Base-by-base conservation (phyloP, 768 basidiomycete species). In the Peribolospora kevripleyi region DNA sequence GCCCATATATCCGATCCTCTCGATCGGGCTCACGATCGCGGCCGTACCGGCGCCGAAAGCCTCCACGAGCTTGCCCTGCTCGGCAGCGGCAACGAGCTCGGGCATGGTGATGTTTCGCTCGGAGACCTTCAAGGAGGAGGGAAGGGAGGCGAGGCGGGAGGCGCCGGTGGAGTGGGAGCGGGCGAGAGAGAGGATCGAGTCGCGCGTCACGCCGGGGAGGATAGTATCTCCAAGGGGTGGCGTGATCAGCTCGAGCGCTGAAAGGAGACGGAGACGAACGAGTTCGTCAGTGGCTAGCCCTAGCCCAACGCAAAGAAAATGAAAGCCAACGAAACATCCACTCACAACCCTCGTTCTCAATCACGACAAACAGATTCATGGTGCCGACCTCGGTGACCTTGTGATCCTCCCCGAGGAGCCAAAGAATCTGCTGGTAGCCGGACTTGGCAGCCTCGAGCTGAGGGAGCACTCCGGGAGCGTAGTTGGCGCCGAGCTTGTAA, bases 181-280 rank as follows among this genome's bases (percentile, higher is more conserved):
- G 4, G 77, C 75, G 48, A 95, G 78, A 0, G 72, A 62, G 45
- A 93, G 74, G 47, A 84, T 78, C 38, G 84, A 87, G 62, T 82
- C 81, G 58, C 90, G 79, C 6, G 88, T 93, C 37, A 95, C 78
- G 48, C 90, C 64, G 2, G 88, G 87, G 2, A 97, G 76, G 62
- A 95, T 85, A 68, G 84, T 81, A 51, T 88, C 87, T 65, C 83
- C 85, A 57, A 93, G 70, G 10, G 85, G 82, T 2, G 90, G 84
- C 1, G 91, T 93, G 59, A 85, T 72, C 53, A 93, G 73, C 65
- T 95, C 86, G 56, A 77, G 66, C n/a, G 71, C 80, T 83, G 61
- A 51, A 55, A 10, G n/a, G 42, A 37, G 38, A 39, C 25, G 39
- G 46, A 25, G 11, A 55, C 46, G 13, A n/a, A 58, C 55, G 25